Evolutionary conservation across 108 stramenopile genomes (phyloP), one percentile per base, ranked within the genome.

Genomic region (Pinguiococcus pyrenoidosus): DNA sequence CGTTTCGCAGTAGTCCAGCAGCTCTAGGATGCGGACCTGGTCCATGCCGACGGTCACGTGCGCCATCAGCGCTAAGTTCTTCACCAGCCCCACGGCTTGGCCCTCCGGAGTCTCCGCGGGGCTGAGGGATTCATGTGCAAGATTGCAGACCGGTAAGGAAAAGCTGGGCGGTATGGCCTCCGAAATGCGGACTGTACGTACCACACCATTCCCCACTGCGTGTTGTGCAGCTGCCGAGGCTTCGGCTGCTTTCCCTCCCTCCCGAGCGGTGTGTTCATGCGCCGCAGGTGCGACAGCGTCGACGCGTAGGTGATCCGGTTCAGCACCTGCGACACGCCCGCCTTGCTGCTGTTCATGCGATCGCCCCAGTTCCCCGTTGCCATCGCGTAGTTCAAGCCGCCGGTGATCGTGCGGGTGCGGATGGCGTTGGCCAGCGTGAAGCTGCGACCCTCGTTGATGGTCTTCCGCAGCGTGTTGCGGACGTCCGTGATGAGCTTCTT

Each of bases 301-400:
- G 94, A 93, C 10, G 91, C 92, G 63, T 94, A 99, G 1, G 97
- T 93, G 49, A 99, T 66, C 16, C 97, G 81, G 55, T 95, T 90
- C 39, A 99, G 66, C 55, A 96, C 92, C 71, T 99, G 97, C 28
- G 87, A 87, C 13, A 99, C 97, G 25, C 97, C 97, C 4, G 97
- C 94, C 69, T 92, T 93, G 29, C 40, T 49, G 7, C 67, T 64
- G 29, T 75, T 64, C 49, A 84, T 83, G 73, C 85, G 82, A 55
- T 92, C 87, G 25, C 93, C 94, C 56, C 97, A 99, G 72, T 99
- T 99, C 58, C 97, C 97, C 29, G 97, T 99, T 7, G 97, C 92
- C 51, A 99, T 52, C 61, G 84, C 80, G 75, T 99, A 96, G 71
- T 86, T 87, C 37, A 3, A 96, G 62, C 90, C 94, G 62, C 86